Percentiles rank a stretch among this genome's conserved stretches.
Evolutionary conservation across 306 rosid species (phyloP).

Genomic region (Prunus mume): DNA sequence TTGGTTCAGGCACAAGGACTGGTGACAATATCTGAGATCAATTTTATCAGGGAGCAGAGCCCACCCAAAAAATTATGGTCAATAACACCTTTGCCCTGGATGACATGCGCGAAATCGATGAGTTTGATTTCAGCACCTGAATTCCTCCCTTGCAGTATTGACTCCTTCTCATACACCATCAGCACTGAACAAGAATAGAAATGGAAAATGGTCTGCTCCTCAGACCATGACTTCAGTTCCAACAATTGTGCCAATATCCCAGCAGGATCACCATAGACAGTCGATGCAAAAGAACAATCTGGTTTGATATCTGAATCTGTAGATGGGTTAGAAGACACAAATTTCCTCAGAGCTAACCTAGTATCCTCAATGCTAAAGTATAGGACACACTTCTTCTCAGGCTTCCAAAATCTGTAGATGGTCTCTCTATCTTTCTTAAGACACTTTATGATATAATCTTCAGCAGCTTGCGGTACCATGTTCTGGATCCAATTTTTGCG

Average conservation of each 20-base stretch:
- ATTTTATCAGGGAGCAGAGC: too few species aligned
- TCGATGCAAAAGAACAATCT: slow-evolving; percentile 42
- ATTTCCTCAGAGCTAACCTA: slow-evolving; percentile 41
- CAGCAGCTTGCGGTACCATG: slow-evolving; percentile 61
- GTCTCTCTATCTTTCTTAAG: slow-evolving; percentile 46
- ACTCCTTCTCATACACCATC: slow-evolving; percentile 50
- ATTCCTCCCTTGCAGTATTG: slow-evolving; percentile 14
- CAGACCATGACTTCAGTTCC: slow-evolving; percentile 77
- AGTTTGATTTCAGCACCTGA: too few species aligned
- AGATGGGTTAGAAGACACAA: slow-evolving; percentile 50
- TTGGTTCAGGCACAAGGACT: too few species aligned
- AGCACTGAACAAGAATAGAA: slow-evolving; percentile 67
- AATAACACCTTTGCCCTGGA: too few species aligned
- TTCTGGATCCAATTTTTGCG: slow-evolving; percentile 77
- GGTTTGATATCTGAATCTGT: slow-evolving; percentile 29
- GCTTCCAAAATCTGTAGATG: slow-evolving; percentile 52
- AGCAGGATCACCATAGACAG: slow-evolving; percentile 47
- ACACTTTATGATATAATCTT: slow-evolving; percentile 50
- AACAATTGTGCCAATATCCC: slow-evolving; percentile 55
- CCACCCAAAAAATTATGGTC: too few species aligned
- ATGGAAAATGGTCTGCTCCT: slow-evolving; percentile 69
- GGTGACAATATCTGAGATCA: too few species aligned
- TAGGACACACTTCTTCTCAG: slow-evolving; percentile 28
- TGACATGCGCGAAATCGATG: too few species aligned
- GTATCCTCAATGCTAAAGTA: slow-evolving; percentile 33